phyloP scores from a whole-genome alignment of 208 protist species.

The Trypanosoma caninum region DNA sequence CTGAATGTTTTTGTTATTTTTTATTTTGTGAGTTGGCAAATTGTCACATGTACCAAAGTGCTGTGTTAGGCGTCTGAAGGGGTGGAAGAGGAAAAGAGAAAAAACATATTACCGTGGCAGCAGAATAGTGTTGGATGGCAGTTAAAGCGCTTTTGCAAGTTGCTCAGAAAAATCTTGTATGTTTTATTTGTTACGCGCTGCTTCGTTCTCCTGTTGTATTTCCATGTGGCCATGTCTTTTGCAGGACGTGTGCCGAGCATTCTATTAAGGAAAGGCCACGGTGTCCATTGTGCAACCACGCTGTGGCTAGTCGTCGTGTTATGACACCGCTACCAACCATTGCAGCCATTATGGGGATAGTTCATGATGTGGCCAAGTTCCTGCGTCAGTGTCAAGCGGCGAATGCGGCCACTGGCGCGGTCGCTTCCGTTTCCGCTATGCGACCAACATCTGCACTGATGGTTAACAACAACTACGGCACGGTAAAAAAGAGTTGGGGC shows the following conservation, averaged over 20 bases:
- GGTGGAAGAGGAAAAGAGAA: not conserved
- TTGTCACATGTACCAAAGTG: no score
- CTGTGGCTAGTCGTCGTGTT: slow-evolving; percentile 25
- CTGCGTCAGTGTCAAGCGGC: not conserved
- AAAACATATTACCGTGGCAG: not conserved
- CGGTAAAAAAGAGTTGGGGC: not conserved
- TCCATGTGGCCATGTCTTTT: slow-evolving; percentile 72
- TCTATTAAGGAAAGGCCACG: slow-evolving; percentile 43
- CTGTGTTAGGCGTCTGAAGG: no score
- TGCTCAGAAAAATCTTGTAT: slow-evolving; percentile 40
- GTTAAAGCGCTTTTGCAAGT: slow-evolving; percentile 28
- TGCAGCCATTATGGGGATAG: slow-evolving; percentile 33
- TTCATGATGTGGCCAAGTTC: slow-evolving; percentile 32
- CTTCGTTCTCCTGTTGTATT: slow-evolving; percentile 51
- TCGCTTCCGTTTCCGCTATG: not conserved
- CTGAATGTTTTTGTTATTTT: no score
- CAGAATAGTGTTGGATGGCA: slow-evolving; percentile 10
- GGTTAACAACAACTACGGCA: no score
- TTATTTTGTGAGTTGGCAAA: no score
- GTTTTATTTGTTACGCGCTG: slow-evolving; percentile 61
- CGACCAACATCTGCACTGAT: no score
- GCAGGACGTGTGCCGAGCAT: slow-evolving; percentile 41
- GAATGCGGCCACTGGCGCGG: not conserved
- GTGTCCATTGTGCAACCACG: slow-evolving; percentile 74
- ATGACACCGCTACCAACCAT: slow-evolving; percentile 48